phyloP scores from a whole-genome alignment of 225 moss, liverwort and hornwort genomes.

The Thuidium tamariscinum region DNA sequence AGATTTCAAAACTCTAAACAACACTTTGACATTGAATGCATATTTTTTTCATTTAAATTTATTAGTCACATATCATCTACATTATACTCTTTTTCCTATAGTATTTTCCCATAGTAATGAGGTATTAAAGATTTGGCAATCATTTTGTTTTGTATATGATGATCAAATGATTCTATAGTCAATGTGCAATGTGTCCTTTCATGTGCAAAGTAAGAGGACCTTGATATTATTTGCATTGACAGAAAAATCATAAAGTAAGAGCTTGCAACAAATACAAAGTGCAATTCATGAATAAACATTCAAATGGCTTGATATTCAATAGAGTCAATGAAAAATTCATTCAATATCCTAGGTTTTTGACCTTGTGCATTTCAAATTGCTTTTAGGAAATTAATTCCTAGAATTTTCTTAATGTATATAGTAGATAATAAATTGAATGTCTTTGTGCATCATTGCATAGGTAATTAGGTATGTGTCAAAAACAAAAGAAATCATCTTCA shows the following conservation, averaged over 20 bases:
- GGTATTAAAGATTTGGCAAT: no score
- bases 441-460: neutral
- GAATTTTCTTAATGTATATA: neutral
- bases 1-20: neutral
- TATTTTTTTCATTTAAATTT: neutral
- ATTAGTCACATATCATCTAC: neutral
- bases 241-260: neutral
- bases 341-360: neutral
- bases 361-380: neutral
- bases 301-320: neutral
- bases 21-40: neutral
- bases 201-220: no score
- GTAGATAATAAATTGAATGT: neutral
- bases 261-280: neutral
- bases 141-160: neutral
- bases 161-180: neutral
- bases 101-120: no score
- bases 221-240: neutral
- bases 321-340: neutral
- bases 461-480: no score
- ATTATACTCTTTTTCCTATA: neutral
- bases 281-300: neutral
- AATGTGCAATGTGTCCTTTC: neutral
- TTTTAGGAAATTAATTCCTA: rapidly evolving
- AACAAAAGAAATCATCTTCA: neutral